Base-by-base conservation (phyloP, 2,329 filamentous ascomycete genomes). In the Lachnellula occidentalis region DNA sequence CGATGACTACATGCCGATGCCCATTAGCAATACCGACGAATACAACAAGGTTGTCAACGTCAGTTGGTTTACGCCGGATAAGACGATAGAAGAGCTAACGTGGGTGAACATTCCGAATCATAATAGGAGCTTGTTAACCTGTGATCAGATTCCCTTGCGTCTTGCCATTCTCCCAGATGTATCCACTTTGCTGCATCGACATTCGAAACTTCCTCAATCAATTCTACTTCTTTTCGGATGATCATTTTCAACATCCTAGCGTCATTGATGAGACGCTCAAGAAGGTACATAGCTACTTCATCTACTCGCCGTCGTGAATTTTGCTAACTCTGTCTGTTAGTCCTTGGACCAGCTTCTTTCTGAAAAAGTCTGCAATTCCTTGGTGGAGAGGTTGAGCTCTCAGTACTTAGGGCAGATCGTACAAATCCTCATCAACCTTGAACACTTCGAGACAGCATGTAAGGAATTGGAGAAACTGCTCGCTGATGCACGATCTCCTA, bases 1-100 rank as follows among this genome's bases (percentile, higher is more conserved):
- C 1, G 94, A 99, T 69, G 94, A 99, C 71, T 99, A 99, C 72
- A 99, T 99, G 92, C 95, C 94, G 2, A 97, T 99, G 94, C 89
- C 90, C 1, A 95, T 97, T 69, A 90, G 91, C 65, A 91, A 87
- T 19, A 73, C 80, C 15, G 92, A 96, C 64, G 92, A 97, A 67
- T 97, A 95, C 68, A 90, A 95, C 65, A 96, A 96, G 66, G 92
- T 99, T 36, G 83, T 96, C 60, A 94, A 91, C 58, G 91, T 97
- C 57, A 95, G 88, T 73, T 99, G 92, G 92, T 97, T 96, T 70
- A 86, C 82, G 1, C 92, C 92, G 43, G 90, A 95, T 34, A 90
- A 88, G 64, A 75, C 85, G 17, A 74, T 81, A 31, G 84, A 92
- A 57, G 83, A 94, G 62, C 80, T 96, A 64, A 85, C 79, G 81